Base-by-base conservation (phyloP, 2,329 filamentous ascomycete genomes). In the Dactylellina haptotyla region DNA sequence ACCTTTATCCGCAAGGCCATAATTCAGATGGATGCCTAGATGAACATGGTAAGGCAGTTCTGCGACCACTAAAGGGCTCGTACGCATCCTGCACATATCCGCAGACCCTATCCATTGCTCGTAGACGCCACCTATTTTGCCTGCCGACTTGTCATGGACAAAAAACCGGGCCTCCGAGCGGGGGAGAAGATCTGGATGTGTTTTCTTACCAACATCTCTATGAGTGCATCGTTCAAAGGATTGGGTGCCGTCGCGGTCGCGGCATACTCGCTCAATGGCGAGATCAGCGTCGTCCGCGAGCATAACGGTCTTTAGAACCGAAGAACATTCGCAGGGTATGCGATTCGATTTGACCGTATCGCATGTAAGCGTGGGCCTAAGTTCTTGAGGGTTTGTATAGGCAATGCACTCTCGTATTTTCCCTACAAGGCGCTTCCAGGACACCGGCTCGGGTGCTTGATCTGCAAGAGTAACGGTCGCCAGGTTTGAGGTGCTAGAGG, bases 361-460 rank as follows among this genome's bases (percentile, higher is more conserved):
- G 28, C 48, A 51, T 51, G 48, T 51, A 51, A 25, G 26, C 48
- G 48, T 51, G 48, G 48, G 48, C 48, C 48, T 53, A 34, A 53
- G 26, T 56, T 56, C 51, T 28, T 56, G 51, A 56, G 51, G 51
- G 18, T 56, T 56, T 56, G n/a, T 56, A 56, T 56, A 56, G 51
- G 25, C 51, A 56, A 56, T 56, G 14, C 25, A 23, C 54, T 58
- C 54, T 45, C 54, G 34, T 43, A 58, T 58, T 58, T 58, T 45
- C 20, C 25, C 54, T 26, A 45, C 39, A 43, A 58, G 34, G 20
- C 25, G 20, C 23, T 58, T 58, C 54, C 54, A 58, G 54, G 34
- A 43, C 34, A 58, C 25, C 34, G 20, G 54, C 30, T 45, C 23
- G 34, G 34, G 20, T 45, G 34, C 34, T 45, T 37, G 18, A 45